phyloP scores from a whole-genome alignment of 1,284 basidiomycete genomes.

The Phylloporus sp. region DNA sequence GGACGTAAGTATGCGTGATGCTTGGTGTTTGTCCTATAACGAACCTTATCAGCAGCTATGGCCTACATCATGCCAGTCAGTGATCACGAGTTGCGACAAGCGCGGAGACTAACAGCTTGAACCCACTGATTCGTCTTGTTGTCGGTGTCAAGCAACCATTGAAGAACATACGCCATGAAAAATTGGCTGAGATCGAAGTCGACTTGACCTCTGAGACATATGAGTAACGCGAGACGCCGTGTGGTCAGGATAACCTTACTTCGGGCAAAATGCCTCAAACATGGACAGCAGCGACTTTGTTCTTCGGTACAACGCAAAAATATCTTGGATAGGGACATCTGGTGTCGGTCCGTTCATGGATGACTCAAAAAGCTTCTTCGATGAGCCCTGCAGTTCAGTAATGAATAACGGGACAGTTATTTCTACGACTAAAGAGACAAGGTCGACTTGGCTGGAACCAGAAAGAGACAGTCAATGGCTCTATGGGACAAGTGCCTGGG shows the following conservation, averaged over 20 bases:
- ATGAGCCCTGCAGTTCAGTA: conserved; percentile 73
- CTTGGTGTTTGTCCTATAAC: conserved; percentile 16
- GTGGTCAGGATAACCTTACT: conserved; percentile 49
- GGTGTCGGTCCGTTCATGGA: conserved; percentile 81
- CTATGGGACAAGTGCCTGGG: not conserved
- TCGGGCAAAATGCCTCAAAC: conserved; percentile 80
- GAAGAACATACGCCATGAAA: conserved; percentile 88
- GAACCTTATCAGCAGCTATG: conserved; percentile 85
- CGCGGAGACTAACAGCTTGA: conserved; percentile 65
- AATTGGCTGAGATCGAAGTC: conserved; percentile 74
- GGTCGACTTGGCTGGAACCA: conserved; percentile 65
- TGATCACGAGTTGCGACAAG: not conserved
- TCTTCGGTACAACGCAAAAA: conserved; percentile 84
- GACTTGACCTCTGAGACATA: conserved; percentile 46
- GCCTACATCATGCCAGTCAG: conserved; percentile 51
- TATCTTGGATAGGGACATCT: conserved; percentile 84
- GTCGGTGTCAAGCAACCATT: conserved; percentile 92
- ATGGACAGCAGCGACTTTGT: conserved; percentile 76
- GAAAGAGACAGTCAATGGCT: conserved; percentile 14
- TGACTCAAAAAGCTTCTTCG: conserved; percentile 73
- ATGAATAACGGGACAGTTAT: conserved; percentile 78
- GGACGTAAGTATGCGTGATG: conserved; percentile 12
- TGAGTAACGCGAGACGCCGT: conserved; percentile 12
- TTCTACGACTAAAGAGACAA: conserved; percentile 80
- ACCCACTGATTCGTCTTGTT: conserved; percentile 95